Evolutionary conservation across 2,329 filamentous ascomycete genomes (phyloP), one percentile per base, ranked within the genome.

Genomic region (Diaporthe eres): DNA sequence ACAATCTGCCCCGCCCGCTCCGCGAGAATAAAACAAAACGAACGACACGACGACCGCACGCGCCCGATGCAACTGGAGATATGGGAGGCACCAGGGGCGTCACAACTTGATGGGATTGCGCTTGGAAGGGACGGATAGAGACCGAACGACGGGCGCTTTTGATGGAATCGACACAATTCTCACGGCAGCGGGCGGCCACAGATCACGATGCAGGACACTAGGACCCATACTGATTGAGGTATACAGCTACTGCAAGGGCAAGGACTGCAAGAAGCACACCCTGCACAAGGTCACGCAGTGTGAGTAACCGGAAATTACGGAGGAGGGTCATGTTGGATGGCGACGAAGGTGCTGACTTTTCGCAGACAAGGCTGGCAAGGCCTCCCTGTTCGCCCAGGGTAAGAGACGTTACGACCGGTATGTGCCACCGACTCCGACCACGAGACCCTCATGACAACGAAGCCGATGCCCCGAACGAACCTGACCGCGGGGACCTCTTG

Each of bases 371-470:
- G 93, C 94, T 85, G 81, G 81, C 78, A 82, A 82, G 81, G 83
- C 83, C 76, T 83, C 82, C 65, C 74, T 82, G 73, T 85, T 84
- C 81, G 83, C 83, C 79, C 96, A 99, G 93, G 96, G 96, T 92
- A 99, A 98, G 94, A 95, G 96, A 89, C 96, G 96, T 94, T 98
- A 98, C 91, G 95, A 98, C 90, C 93, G 95, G 76, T 77, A 77
- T 51, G 76, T 77, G 61, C 49, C 74, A 55, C 28, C 73, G 22
- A 61, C 42, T 17, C 39, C 70, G 57, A 73, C 17, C 22, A 39
- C 15, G 39, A 55, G 31, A 73, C 34, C 2, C n/a, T 44, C 25
- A 8, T 34, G 47, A 72, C 34, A 61, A 15, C 61, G 25, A 39
- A 47, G 19, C n/a, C 31, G n/a, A 39, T 31, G 6, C 25, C 57